Evolutionary conservation across 2,329 filamentous ascomycete species (phyloP), one percentile per base, ranked within the genome.

Genomic region (Monilinia polystroma): DNA sequence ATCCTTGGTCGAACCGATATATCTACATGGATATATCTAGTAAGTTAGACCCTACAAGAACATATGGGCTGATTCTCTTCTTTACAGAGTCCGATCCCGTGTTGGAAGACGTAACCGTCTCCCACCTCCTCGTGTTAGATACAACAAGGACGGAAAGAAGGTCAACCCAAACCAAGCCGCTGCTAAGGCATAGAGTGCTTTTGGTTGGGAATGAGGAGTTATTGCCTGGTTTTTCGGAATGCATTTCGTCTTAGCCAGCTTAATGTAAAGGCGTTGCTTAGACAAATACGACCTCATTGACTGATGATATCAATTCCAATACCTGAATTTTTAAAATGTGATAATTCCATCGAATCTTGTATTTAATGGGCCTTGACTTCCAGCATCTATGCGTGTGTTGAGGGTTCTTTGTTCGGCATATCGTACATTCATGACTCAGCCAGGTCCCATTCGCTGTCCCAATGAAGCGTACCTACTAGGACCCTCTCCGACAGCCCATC

Each of bases 71-170:
- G 68, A 76, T 72, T 69, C 69, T 70, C 66, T 66, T 68, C 1
- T 69, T 68, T 72, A 75, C 78, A 98, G 95, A 90, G 95, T 99
- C 82, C 95, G 95, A 79, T 99, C 95, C 76, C 88, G 91, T 76
- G 93, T 91, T 80, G 95, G 96, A 78, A 94, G 95, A 82, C 95
- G 95, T 84, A 99, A 99, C 92, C 92, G 95, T 82, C 94, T 94
- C 78, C 96, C 95, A 78, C 95, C 95, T 76, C 95, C 95, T 80
- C 89, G 95, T 81, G 93, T 99, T 79, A 88, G 95, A 79, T 99
- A 96, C 92, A 99, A 99, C 91, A 97, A 98, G 90, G 95, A 99
- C 80, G 94, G 93, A 87, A 99, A 99, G 93, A 99, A 99, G 91
- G 89, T 99, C 81, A 90, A 89, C 81, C 75, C 75, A 53, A 76